Percentiles rank a stretch among this genome's conserved stretches.
These are phyloP conservation scores for Aspergillus pseudoterreus DNA, from an alignment of 2,329 filamentous ascomycete genomes.

Conservation along the genomic window DNA sequence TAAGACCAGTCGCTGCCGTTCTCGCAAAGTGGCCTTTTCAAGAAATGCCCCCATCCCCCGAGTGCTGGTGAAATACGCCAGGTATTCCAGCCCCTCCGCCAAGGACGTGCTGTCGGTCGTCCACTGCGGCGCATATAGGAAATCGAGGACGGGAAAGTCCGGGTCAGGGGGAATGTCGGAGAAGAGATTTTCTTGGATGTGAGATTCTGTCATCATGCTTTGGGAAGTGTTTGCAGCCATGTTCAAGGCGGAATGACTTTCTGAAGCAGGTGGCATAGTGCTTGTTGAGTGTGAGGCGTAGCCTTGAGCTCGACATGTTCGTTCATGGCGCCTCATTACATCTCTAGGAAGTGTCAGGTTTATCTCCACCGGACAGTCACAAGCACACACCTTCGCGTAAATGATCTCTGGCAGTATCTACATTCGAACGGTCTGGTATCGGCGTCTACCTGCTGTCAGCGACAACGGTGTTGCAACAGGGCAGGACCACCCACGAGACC, in stretches of 20 bases:
- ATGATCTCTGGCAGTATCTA: conserved; percentile 11
- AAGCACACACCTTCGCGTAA: conserved; percentile 17
- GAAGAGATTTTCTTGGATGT: background rate
- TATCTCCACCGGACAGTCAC: no score
- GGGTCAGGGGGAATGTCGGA: conserved; percentile 4
- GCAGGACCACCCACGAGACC: conserved; percentile 14
- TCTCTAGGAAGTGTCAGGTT: conserved; percentile 11
- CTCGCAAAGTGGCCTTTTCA: conserved; percentile 13
- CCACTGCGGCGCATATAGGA: conserved; percentile 10
- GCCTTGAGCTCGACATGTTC: conserved; percentile 14
- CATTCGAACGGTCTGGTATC: conserved; percentile 15
- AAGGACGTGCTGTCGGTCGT: conserved; percentile 9
- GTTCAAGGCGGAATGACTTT: no score
- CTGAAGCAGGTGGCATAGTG: background rate
- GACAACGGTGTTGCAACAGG: background rate
- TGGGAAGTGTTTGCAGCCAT: background rate
- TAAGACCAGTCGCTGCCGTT: conserved; percentile 14
- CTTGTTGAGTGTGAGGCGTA: background rate
- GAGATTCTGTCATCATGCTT: background rate
- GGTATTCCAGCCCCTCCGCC: conserved; percentile 18
- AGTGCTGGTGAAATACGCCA: conserved; percentile 21
- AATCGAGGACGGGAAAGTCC: conserved; percentile 17
- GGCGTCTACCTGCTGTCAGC: conserved; percentile 10
- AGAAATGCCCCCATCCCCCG: conserved; percentile 20
- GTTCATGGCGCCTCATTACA: conserved; percentile 19